phyloP scores from a whole-genome alignment of 176 grass and related monocot genomes.

The Ananas comosus region DNA sequence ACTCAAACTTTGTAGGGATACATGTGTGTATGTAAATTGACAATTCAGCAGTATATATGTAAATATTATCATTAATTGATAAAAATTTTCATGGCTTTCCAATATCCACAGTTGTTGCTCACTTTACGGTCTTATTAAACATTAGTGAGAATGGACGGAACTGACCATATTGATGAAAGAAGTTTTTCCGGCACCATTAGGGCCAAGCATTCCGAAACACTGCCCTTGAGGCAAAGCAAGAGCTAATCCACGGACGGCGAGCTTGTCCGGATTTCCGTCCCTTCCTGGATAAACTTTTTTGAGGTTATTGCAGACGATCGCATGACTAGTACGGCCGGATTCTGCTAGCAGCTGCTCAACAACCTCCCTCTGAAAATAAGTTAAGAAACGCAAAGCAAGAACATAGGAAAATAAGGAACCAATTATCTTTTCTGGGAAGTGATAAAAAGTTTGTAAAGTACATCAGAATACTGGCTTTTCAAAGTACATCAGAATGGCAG shows the following conservation, averaged over 20 bases:
- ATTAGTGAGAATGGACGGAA: neutral
- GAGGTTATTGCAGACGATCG: conserved; percentile 67
- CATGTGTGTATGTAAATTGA: too few species aligned
- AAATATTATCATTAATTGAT: too few species aligned
- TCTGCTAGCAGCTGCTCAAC: conserved; percentile 60
- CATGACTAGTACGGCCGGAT: conserved; percentile 33
- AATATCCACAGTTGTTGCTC: too few species aligned
- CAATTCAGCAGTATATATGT: too few species aligned
- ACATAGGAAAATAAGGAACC: neutral
- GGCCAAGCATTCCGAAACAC: conserved; percentile 96
- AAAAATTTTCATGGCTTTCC: too few species aligned
- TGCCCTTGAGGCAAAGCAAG: conserved; percentile 82
- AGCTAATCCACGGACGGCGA: conserved; percentile 79
- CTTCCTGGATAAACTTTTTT: conserved; percentile 68
- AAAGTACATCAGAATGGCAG: too few species aligned
- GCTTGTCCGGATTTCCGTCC: conserved; percentile 85
- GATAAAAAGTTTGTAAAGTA: too few species aligned
- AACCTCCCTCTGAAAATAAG: conserved; percentile 48
- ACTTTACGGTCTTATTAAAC: too few species aligned
- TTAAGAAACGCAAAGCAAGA: conserved; percentile 6
- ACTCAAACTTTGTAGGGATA: too few species aligned
- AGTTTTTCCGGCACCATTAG: conserved; percentile 93
- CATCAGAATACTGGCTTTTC: too few species aligned
- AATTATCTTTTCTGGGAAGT: too few species aligned
- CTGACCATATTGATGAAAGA: conserved; percentile 94